Base-by-base conservation (phyloP, 805 yeast genomes). In the Blastobotrys americana region DNA sequence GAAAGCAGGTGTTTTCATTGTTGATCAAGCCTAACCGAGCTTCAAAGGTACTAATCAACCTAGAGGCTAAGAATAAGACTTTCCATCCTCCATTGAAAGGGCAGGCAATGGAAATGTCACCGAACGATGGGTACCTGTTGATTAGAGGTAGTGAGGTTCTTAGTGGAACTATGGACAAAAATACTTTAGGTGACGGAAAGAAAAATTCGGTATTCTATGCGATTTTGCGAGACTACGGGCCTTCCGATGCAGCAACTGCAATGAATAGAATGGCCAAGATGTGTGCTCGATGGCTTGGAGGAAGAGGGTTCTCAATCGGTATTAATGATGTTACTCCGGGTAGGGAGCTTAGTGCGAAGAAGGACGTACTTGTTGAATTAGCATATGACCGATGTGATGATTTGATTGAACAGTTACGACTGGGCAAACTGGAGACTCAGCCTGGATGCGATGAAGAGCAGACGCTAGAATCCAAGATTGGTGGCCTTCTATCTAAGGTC, bases 201-300 rank as follows among this genome's bases (percentile, higher is more conserved):
- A 93, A 93, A 64, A 94, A 86, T 60, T 88, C 97, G 4, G 95
- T 93, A 0, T 93, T 93, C 59, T 93, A 94, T 61, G 87, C 97
- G 0, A 93, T 93, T 52, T 68, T 93, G 48, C 74, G 98, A 67
- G 99, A 93, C 62, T 89, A 82, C 63, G 98, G 99, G n/a, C 84
- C 98, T 4, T 83, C 80, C 53, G 96, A 84, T 56, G 97, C 98
- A 1, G 96, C 96, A 2, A 70, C 69, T 20, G 96, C 97, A 4
- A 93, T 93, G 98, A 90, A 94, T 65, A 74, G 98, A 62, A 89
- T 93, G 97, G 96, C 99, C n/a, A 94, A 94, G 67, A 68, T 94
- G 56, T 89, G 97, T 73, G 97, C 99, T 1, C 73, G 99, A 58
- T 93, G 68, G 63, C 71, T 93, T 59, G 99, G 97, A 49, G 86